These are phyloP conservation scores for Inonotus hispidus DNA, from an alignment of 1,284 basidiomycete species.

Conservation along the genomic window DNA sequence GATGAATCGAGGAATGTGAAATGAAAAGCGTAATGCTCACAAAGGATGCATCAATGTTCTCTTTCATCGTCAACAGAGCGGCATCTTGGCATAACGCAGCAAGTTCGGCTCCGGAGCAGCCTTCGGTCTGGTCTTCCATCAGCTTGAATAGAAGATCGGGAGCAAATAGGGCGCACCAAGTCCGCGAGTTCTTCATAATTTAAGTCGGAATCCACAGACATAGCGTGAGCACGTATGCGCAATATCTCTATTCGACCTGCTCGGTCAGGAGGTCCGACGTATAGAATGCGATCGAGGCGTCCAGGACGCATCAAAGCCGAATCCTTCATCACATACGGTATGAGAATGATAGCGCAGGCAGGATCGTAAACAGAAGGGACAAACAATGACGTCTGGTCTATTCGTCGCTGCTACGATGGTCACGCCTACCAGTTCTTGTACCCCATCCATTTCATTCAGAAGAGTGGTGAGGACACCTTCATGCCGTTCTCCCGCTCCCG, in stretches of 20 bases:
- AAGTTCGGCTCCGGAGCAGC: conserved; percentile 96
- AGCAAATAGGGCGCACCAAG: conserved; percentile 48
- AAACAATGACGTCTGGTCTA: conserved; percentile 85
- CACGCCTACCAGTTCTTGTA: conserved; percentile 89
- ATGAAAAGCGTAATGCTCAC: conserved; percentile 40
- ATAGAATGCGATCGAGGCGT: conserved; percentile 91
- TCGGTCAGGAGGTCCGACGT: conserved; percentile 88
- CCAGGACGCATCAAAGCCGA: conserved; percentile 94
- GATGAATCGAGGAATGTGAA: not conserved
- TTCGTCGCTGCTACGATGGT: conserved; percentile 97
- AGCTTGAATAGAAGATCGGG: not conserved
- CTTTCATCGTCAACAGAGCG: conserved; percentile 85
- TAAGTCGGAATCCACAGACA: conserved; percentile 74
- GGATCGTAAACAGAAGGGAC: conserved; percentile 24
- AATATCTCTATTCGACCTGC: conserved; percentile 82
- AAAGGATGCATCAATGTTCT: conserved; percentile 70
- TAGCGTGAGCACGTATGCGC: conserved; percentile 66
- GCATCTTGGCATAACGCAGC: conserved; percentile 94
- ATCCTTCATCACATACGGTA: conserved; percentile 51
- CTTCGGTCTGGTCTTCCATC: conserved; percentile 61
- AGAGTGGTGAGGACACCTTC: conserved; percentile 91
- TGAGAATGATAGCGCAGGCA: not conserved
- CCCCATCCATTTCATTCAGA: conserved; percentile 98
- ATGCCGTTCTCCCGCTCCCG: conserved; percentile 54
- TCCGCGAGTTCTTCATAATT: conserved; percentile 67